phyloP scores from a whole-genome alignment of 1,139 yeast genomes.

The Protomyces macrosporus region DNA sequence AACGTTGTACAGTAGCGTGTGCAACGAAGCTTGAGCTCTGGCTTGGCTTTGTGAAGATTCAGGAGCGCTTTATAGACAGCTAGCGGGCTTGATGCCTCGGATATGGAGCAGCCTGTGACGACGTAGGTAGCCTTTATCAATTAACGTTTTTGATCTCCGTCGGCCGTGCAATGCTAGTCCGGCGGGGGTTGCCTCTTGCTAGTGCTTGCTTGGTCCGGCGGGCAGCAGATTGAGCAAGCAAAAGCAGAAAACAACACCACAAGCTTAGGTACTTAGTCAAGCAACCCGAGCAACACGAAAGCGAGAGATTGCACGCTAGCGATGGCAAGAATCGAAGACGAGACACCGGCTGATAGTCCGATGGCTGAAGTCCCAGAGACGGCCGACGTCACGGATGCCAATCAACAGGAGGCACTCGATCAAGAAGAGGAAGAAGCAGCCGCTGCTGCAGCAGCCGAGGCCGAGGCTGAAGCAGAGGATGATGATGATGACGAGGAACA shows the following conservation, averaged over 20 bases:
- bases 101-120: no score
- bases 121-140: no score
- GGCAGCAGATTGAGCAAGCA: not conserved
- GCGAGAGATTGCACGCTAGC: not conserved
- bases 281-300: not conserved
- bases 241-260: not conserved
- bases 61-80: no score
- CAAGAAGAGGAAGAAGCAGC: constrained; percentile 32
- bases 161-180: no score
- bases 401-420: constrained; percentile 36
- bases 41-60: no score
- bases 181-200: no score
- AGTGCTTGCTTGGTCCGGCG: no score
- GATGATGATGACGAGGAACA: constrained; percentile 27
- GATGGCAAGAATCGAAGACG: not conserved
- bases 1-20: no score
- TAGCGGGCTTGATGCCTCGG: no score
- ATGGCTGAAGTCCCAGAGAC: not conserved
- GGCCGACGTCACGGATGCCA: constrained; percentile 13
- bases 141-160: no score
- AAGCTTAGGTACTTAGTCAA: no score
- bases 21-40: no score
- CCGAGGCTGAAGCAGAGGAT: constrained; percentile 18
- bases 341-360: not conserved
- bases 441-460: constrained; percentile 30